These are phyloP conservation scores for Amanita subjunquillea DNA, from an alignment of 768 basidiomycete genomes.

Conservation along the genomic window DNA sequence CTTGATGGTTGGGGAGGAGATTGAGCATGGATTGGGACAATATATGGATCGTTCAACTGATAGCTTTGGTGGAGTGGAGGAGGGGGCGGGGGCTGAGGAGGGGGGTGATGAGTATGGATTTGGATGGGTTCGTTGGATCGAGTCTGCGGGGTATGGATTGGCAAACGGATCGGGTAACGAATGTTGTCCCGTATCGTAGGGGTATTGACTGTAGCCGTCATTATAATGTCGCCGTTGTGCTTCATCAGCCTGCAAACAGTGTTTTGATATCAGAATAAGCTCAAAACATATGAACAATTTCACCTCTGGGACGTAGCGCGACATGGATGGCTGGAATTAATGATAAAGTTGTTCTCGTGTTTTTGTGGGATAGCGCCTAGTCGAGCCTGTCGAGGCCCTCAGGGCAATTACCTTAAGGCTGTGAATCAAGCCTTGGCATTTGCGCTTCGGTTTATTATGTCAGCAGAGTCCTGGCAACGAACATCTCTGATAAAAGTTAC, in stretches of 20 bases:
- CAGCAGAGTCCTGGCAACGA: background rate
- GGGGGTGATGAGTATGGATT: conserved; percentile 18
- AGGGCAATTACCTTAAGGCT: background rate
- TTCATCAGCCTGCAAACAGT: conserved; percentile 44
- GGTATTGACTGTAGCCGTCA: conserved; percentile 52
- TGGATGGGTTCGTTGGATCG: conserved; percentile 16
- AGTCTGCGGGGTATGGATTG: conserved; percentile 29
- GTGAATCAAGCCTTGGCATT: background rate
- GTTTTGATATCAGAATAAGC: background rate
- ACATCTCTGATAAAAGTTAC: too few species aligned
- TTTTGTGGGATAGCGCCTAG: background rate
- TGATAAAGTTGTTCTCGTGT: background rate
- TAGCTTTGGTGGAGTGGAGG: conserved; percentile 10
- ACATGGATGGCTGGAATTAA: background rate
- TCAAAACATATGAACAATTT: background rate
- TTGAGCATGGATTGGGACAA: background rate
- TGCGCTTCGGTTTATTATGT: background rate
- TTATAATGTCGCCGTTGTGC: conserved; percentile 54
- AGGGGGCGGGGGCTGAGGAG: conserved; percentile 13
- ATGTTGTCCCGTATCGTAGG: conserved; percentile 17
- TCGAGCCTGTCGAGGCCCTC: background rate
- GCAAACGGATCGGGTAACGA: conserved; percentile 18
- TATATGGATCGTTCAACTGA: background rate
- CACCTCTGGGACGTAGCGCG: conserved; percentile 4
- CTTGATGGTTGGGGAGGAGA: conserved; percentile 11